These are phyloP conservation scores for Croton setiger DNA, from an alignment of 441 rosid genomes.

Conservation along the genomic window DNA sequence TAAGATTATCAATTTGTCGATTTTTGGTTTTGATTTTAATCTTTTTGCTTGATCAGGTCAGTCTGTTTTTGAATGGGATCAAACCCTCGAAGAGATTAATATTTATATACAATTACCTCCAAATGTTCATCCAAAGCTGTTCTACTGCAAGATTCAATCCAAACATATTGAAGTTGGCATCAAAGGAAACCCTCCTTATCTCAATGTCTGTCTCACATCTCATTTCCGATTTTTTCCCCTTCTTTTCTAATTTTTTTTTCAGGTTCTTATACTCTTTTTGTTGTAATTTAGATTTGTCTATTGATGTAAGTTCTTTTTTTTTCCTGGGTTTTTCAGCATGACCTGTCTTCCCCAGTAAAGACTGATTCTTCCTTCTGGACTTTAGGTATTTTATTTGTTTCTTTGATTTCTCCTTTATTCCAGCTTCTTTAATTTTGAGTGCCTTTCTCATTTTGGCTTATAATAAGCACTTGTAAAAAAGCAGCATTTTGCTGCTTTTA, in stretches of 20 bases:
- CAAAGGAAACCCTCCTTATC: conserved; percentile 95
- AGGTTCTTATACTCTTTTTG: background rate
- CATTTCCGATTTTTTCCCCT: background rate
- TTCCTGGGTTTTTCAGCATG: conserved; percentile 48
- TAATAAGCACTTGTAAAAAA: too few relatives aligned
- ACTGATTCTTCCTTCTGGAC: conserved; percentile 95
- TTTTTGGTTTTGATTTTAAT: background rate
- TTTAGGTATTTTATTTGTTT: conserved; percentile 37
- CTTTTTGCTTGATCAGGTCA: conserved; percentile 36
- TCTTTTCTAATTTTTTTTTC: background rate
- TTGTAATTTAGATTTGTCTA: background rate
- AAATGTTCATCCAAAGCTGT: conserved; percentile 61
- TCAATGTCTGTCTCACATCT: conserved; percentile 71
- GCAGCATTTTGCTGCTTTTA: too few relatives aligned
- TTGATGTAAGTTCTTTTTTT: background rate
- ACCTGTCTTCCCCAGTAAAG: conserved; percentile 64
- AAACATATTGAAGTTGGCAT: conserved; percentile 77
- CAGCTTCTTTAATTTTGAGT: background rate
- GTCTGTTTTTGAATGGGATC: conserved; percentile 93
- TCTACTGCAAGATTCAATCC: conserved; percentile 76
- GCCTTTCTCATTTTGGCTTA: too few relatives aligned
- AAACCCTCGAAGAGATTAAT: conserved; percentile 82
- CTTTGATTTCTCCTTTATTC: background rate
- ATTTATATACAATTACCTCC: conserved; percentile 69
- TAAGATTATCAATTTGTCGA: background rate